A percentile compares a stretch with the other conserved stretches of the same genome.
These are phyloP conservation scores for Knufia fluminis DNA, from an alignment of 2,329 filamentous ascomycete species.

Conservation along the genomic window DNA sequence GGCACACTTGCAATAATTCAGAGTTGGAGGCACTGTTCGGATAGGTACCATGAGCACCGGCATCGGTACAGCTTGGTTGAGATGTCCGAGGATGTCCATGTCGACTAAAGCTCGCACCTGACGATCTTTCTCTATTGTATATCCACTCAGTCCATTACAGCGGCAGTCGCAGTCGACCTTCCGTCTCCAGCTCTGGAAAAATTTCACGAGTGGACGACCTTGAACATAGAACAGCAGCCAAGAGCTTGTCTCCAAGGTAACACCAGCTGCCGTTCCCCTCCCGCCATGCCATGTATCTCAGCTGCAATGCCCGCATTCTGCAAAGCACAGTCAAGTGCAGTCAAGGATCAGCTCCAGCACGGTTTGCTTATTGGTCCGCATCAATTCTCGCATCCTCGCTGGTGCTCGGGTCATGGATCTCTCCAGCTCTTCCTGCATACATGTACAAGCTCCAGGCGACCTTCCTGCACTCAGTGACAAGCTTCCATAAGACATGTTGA, in stretches of 20 bases:
- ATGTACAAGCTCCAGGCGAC: too few relatives aligned
- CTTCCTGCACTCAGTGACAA: background rate
- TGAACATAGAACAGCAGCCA: background rate
- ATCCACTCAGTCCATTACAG: too few relatives aligned
- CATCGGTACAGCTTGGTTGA: too few relatives aligned
- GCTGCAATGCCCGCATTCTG: background rate
- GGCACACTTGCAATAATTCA: too few relatives aligned
- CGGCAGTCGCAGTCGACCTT: too few relatives aligned
- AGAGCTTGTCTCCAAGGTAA: background rate
- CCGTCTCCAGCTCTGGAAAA: background rate
- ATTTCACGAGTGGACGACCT: too few relatives aligned
- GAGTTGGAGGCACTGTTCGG: too few relatives aligned
- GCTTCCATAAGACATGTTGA: background rate
- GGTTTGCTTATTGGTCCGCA: slow-evolving; percentile 3
- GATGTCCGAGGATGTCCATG: too few relatives aligned
- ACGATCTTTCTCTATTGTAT: too few relatives aligned
- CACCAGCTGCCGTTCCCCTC: background rate
- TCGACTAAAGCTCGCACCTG: background rate
- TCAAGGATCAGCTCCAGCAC: background rate
- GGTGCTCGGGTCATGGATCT: too few relatives aligned
- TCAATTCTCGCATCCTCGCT: slow-evolving; percentile 6
- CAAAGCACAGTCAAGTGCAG: background rate
- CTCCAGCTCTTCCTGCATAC: background rate
- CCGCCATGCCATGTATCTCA: background rate
- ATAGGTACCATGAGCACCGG: too few relatives aligned